Evolutionary conservation across 2,329 filamentous ascomycete genomes (phyloP).

Genomic region (Sphaerulina vaccinii): DNA sequence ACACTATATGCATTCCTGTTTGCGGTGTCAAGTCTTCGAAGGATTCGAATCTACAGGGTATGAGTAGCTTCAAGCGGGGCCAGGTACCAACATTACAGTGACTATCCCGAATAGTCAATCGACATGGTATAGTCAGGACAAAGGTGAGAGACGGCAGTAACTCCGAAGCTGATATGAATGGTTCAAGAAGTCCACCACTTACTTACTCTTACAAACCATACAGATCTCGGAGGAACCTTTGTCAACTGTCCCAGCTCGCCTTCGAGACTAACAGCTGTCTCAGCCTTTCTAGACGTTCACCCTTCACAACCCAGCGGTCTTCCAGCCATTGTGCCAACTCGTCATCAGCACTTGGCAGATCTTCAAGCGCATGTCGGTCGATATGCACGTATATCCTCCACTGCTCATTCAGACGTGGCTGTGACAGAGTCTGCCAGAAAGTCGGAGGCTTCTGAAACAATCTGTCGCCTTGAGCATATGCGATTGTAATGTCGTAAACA

Average conservation of each 20-base stretch:
- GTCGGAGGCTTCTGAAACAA: constrained; percentile 36
- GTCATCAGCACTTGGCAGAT: constrained; percentile 33
- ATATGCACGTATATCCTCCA: constrained; percentile 39
- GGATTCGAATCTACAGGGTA: too few relatives aligned
- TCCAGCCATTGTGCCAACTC: constrained; percentile 39
- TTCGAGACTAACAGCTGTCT: constrained; percentile 9
- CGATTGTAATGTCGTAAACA: constrained; percentile 43
- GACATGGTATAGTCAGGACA: too few relatives aligned
- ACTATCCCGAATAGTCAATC: too few relatives aligned
- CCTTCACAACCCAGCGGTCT: constrained; percentile 39
- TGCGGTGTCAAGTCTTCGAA: too few relatives aligned
- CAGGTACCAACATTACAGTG: too few relatives aligned
- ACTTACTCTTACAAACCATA: neutral
- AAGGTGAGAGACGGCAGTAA: too few relatives aligned
- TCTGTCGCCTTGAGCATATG: constrained; percentile 34
- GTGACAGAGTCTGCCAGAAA: constrained; percentile 35
- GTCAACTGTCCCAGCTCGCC: neutral
- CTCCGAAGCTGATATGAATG: too few relatives aligned
- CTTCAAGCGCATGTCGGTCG: constrained; percentile 31
- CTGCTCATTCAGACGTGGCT: constrained; percentile 26
- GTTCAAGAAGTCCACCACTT: neutral
- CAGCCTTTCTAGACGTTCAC: constrained; percentile 35
- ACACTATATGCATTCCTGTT: too few relatives aligned
- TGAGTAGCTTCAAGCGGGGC: too few relatives aligned
- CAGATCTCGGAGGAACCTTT: too few relatives aligned